These are phyloP conservation scores for Xylaria sp. DNA, from an alignment of 2,329 filamentous ascomycete genomes.

Conservation along the genomic window DNA sequence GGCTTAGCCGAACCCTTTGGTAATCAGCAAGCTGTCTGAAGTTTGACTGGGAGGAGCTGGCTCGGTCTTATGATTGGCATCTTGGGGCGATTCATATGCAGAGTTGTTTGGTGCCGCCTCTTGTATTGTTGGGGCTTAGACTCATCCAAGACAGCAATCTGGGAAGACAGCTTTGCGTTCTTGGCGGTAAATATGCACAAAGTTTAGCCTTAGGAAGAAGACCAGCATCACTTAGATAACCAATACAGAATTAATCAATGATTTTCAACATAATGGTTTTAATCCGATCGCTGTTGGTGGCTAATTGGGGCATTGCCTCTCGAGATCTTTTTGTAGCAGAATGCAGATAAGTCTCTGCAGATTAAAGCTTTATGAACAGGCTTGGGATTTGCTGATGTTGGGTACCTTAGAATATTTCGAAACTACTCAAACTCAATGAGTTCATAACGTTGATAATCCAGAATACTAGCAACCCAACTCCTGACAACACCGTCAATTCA, in stretches of 20 bases:
- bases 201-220: constrained; percentile 28
- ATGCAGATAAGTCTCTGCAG: not conserved
- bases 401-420: not conserved
- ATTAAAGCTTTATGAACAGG: not conserved
- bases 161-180: constrained; percentile 5
- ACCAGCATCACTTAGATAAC: constrained; percentile 22
- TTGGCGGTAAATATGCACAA: constrained; percentile 20
- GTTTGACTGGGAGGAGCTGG: constrained; percentile 5
- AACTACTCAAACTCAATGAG: too few species aligned
- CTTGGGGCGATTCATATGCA: not conserved
- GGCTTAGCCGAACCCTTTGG: constrained; percentile 25
- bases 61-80: not conserved
- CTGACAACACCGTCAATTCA: too few species aligned
- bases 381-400: not conserved
- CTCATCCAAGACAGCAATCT: not conserved
- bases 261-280: not conserved
- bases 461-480: too few species aligned
- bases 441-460: too few species aligned
- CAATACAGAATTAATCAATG: constrained; percentile 12
- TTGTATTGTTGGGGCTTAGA: not conserved
- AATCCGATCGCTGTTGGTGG: not conserved
- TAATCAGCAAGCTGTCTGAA: constrained; percentile 8
- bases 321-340: not conserved
- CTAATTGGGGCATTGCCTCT: too few species aligned
- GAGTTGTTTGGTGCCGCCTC: not conserved